These are phyloP conservation scores for Coniochaeta ligniaria DNA, from an alignment of 2,329 filamentous ascomycete genomes.

Conservation along the genomic window DNA sequence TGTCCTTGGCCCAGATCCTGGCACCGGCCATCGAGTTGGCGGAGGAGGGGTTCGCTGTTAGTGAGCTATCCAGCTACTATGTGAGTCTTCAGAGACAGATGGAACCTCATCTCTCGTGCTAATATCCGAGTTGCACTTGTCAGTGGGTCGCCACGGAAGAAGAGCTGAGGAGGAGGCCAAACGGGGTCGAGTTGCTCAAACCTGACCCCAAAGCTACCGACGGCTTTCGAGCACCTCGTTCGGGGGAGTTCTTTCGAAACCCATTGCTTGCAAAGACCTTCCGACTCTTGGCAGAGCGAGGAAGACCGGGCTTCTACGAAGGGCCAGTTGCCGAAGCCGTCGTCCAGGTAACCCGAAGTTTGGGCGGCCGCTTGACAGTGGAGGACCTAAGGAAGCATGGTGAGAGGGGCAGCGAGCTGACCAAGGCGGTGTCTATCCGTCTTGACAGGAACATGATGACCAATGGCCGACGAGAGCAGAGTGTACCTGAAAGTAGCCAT, in stretches of 20 bases:
- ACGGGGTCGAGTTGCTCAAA: conserved; percentile 65
- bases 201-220: conserved; percentile 55
- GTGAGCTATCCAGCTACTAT: conserved; percentile 61
- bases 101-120: conserved; percentile 12
- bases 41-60: conserved; percentile 81
- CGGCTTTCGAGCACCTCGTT: conserved; percentile 63
- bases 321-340: conserved; percentile 74
- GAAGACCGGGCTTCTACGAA: conserved; percentile 83
- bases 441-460: background rate
- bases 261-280: conserved; percentile 74
- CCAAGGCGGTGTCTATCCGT: conserved; percentile 7
- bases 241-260: conserved; percentile 83
- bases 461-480: background rate
- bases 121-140: background rate
- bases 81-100: conserved; percentile 51
- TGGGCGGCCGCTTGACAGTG: conserved; percentile 68
- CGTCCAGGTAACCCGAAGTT: conserved; percentile 64
- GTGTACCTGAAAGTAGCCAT: conserved; percentile 24
- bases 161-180: conserved; percentile 11
- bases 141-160: conserved; percentile 16
- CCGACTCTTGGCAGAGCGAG: conserved; percentile 64
- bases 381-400: conserved; percentile 75
- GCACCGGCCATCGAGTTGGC: conserved; percentile 75
- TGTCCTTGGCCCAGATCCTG: conserved; percentile 68
- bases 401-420: conserved; percentile 56